These are phyloP conservation scores for Coemansia sp. DNA, from an alignment of 192 early-diverging fungal genomes.

Conservation along the genomic window DNA sequence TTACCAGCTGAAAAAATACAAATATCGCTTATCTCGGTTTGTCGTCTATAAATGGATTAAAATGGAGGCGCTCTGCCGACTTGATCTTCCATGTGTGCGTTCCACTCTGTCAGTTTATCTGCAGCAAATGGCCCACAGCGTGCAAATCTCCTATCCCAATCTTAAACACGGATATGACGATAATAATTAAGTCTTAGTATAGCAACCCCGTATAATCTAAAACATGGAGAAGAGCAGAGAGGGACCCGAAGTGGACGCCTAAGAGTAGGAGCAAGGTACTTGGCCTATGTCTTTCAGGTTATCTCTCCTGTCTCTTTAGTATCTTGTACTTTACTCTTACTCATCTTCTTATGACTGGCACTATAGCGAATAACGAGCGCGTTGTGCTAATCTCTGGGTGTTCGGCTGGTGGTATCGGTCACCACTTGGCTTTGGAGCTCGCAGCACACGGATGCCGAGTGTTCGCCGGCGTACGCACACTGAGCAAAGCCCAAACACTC, in stretches of 20 bases:
- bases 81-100: background rate
- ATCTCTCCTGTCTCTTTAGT: no score
- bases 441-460: slow-evolving; percentile 36
- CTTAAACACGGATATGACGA: background rate
- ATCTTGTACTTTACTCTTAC: no score
- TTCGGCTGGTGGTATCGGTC: slow-evolving; percentile 70
- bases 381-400: slow-evolving; percentile 75
- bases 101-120: background rate
- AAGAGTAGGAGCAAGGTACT: no score
- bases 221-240: no score
- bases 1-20: background rate
- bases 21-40: background rate
- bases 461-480: slow-evolving; percentile 31
- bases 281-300: no score
- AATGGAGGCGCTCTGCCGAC: background rate
- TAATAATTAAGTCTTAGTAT: no score
- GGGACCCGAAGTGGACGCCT: no score
- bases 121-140: background rate
- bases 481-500: background rate
- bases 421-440: slow-evolving; percentile 38
- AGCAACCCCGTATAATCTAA: no score
- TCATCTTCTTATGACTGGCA: background rate
- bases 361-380: no score
- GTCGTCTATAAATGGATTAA: slow-evolving; percentile 1
- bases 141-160: background rate